Percentiles rank a stretch among this genome's conserved stretches.
These are phyloP conservation scores for Yamadazyma diospyri DNA, from an alignment of 1,139 yeast genomes.

Conservation along the genomic window DNA sequence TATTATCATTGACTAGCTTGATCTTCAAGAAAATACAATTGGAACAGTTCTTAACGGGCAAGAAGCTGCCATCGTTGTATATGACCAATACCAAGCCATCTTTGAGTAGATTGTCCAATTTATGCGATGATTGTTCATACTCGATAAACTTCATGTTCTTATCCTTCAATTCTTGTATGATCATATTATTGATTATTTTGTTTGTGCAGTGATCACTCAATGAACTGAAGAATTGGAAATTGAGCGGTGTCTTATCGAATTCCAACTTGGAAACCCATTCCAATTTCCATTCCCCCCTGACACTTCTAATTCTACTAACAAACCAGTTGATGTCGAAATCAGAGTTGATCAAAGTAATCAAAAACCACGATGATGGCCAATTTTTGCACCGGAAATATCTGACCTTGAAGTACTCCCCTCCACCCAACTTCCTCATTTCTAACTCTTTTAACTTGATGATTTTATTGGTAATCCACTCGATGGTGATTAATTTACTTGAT, in stretches of 20 bases:
- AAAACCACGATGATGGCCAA: conserved; percentile 75
- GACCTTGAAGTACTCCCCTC: conserved; percentile 19
- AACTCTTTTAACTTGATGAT: conserved; percentile 45
- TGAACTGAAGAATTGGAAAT: conserved; percentile 36
- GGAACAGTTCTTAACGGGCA: conserved; percentile 36
- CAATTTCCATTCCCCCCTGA: conserved; percentile 62
- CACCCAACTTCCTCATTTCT: conserved; percentile 19
- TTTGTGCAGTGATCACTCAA: conserved; percentile 55
- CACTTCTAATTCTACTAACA: conserved; percentile 60
- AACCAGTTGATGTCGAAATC: conserved; percentile 52
- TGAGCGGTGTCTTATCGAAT: not conserved
- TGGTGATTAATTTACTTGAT: conserved; percentile 52
- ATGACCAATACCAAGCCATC: conserved; percentile 30
- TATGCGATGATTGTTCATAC: not conserved
- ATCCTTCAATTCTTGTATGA: conserved; percentile 54
- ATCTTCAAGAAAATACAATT: conserved; percentile 34
- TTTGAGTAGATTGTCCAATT: conserved; percentile 8
- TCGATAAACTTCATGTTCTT: conserved; percentile 32
- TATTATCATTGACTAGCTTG: conserved; percentile 19
- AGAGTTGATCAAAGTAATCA: conserved; percentile 46
- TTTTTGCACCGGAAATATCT: conserved; percentile 58
- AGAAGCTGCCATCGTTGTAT: conserved; percentile 29
- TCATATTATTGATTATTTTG: conserved; percentile 59
- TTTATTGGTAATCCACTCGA: conserved; percentile 65
- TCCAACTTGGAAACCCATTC: conserved; percentile 40